Evolutionary conservation across 352 stramenopile species (phyloP).

Genomic region (Phytophthora pini): DNA sequence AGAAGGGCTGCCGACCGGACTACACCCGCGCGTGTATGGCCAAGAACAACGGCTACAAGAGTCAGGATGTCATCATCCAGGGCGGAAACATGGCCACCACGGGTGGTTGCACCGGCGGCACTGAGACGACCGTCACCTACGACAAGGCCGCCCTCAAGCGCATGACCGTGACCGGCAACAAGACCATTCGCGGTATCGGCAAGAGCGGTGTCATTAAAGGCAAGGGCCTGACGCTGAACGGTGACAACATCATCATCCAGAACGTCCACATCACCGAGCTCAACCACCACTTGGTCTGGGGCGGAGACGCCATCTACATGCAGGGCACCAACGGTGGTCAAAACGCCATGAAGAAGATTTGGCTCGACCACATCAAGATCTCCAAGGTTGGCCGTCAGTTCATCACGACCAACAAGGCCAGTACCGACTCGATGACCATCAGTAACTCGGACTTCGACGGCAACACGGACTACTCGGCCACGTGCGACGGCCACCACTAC

Average conservation of each 20-base stretch:
- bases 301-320: slow-evolving; percentile 43
- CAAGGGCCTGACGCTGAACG: slow-evolving; percentile 43
- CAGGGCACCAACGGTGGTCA: slow-evolving; percentile 28
- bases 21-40: slow-evolving; percentile 46
- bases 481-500: slow-evolving; percentile 60
- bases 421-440: slow-evolving; percentile 48
- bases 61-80: slow-evolving; percentile 53
- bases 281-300: slow-evolving; percentile 49
- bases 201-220: slow-evolving; percentile 44
- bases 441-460: slow-evolving; percentile 39
- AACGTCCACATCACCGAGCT: slow-evolving; percentile 51
- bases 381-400: slow-evolving; percentile 43
- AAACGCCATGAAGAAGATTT: slow-evolving; percentile 33
- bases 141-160: slow-evolving; percentile 33
- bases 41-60: slow-evolving; percentile 52
- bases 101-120: slow-evolving; percentile 46
- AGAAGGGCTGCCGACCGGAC: slow-evolving; percentile 37
- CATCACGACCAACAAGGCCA: slow-evolving; percentile 41
- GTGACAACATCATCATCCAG: slow-evolving; percentile 46
- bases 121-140: slow-evolving; percentile 27
- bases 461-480: slow-evolving; percentile 44
- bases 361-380: slow-evolving; percentile 50
- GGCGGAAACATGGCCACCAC: slow-evolving; percentile 48
- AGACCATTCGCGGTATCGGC: slow-evolving; percentile 51
- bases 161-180: slow-evolving; percentile 42